Evolutionary conservation across 345 rosid genomes (phyloP), one percentile per base, ranked within the genome.

Genomic region (Gossypium herbaceum): DNA sequence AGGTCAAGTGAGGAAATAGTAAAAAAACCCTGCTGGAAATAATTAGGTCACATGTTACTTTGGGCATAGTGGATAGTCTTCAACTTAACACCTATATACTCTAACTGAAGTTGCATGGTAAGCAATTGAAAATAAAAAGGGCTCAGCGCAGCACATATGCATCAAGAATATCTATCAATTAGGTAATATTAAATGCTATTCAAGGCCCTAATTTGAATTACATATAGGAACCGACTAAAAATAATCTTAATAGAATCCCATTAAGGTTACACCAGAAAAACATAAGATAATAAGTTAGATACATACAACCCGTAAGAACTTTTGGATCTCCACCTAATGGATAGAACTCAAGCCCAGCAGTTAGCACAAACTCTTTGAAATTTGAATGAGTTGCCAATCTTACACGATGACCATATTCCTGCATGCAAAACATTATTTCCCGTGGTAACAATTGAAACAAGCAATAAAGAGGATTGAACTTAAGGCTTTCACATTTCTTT

Each of bases 381-480:
- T 96, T 96, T 77, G 92, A 88, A 88, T 96, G 99, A 74, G 97
- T 96, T 52, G 99, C 99, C 78, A 96, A 84, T 85, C 99, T 93
- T 81, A 96, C 99, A 64, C 99, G 91, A 90, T 96, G 99, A 34
- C 99, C 99, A 83, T 90, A 90, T 77, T 96, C 98, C 99, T 96
- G 90, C 94, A 85, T 29, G 66, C 41, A 79, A 48, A 78, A 43
- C 65, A 66, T 20, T 9, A n/a, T 72, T 44, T 22, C n/a, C 34
- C 17, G 12, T 20, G 54, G 55, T 57, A 55, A 52, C 29, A 39
- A 20, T 27, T 52, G 20, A 17, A 16, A 50, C 13, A 34, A 34
- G 48, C 43, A 29, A 56, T 17, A 50, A 54, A 50, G 19, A 17
- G 24, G 9, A 70, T 29, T 29, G 44, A 54, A 29, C 50, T 41